Conservation (phyloP, 176 grass and related monocot species). For the Oryza coarctata region DNA sequence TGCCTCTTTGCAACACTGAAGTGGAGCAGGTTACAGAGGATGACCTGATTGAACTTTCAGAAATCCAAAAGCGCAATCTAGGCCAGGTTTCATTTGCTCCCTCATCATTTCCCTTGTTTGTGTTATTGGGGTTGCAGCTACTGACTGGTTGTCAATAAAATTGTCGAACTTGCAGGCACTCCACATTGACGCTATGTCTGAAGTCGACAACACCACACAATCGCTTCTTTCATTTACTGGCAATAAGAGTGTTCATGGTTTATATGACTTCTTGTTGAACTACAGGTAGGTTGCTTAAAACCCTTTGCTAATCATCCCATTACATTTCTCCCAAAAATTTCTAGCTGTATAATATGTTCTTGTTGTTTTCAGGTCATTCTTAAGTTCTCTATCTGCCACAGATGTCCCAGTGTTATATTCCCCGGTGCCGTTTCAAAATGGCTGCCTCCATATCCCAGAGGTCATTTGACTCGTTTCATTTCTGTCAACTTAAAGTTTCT, state of each 20-base stretch:
- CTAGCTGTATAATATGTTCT: constrained; percentile 1
- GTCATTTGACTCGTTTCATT: constrained; percentile 39
- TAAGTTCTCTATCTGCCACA: constrained; percentile 56
- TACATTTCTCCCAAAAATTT: not conserved
- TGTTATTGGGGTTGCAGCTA: not conserved
- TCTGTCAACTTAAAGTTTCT: not conserved
- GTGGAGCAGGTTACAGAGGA: constrained; percentile 73
- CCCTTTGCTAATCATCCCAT: not conserved
- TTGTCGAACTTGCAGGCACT: constrained; percentile 49
- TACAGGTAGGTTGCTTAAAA: constrained; percentile 59
- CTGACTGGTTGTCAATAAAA: not conserved
- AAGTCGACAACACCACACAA: constrained; percentile 75
- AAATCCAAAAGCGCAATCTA: constrained; percentile 78
- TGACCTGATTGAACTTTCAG: constrained; percentile 81
- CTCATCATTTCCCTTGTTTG: not conserved
- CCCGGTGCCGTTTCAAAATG: constrained; percentile 73
- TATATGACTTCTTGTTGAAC: constrained; percentile 88
- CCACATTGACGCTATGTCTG: constrained; percentile 64
- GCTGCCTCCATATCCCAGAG: constrained; percentile 67
- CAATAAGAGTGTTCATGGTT: constrained; percentile 71
- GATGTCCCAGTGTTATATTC: constrained; percentile 86
- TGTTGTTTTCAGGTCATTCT: constrained; percentile 52
- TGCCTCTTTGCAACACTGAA: constrained; percentile 82
- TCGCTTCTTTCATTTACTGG: constrained; percentile 77
- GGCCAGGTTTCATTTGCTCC: constrained; percentile 64